Base-by-base conservation (phyloP, 768 basidiomycete genomes). In the Antrodiella citrinella region DNA sequence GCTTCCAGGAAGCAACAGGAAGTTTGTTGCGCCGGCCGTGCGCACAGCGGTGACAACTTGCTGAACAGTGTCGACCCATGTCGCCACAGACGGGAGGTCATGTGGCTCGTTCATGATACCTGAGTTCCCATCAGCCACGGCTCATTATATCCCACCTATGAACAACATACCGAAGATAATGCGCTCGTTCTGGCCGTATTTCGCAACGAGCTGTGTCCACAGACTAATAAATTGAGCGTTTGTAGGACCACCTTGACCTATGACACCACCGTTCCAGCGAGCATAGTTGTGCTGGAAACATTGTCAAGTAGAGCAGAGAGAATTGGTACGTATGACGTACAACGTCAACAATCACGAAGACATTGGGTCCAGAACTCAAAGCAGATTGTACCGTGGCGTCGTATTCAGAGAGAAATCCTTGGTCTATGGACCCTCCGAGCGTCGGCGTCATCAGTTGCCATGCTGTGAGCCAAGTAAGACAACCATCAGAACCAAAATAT, bases 381-480 rank as follows among this genome's bases (percentile, higher is more conserved):
- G 70, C 71, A 21, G 72, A 66, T 54, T 77, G 72, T 10, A 80
- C 78, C 21, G 74, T 72, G 13, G 58, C 59, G 54, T 80, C 75
- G 58, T 77, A 79, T 11, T 58, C 55, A 10, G 65, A 59, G 58
- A 77, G 72, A 64, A 73, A 76, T 19, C 56, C 66, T n/a, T 61
- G 52, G 59, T 72, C 63, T 57, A 80, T 71, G 12, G 67, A 58
- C 2, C 75, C 76, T 40, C 77, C 76, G 5, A 80, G 58, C 43
- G 67, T 66, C 20, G 74, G 74, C 9, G 74, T 74, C 71, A 73
- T 74, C 45, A 73, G 59, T 53, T 78, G 76, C 76, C 78, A 78
- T 5, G 75, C 76, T 68, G 15, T 35, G 7, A 7, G 24, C 43
- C 39, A 47, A 30, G 50, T 53, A 53, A 35, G 58, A 53, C 40